Conservation (phyloP, 2,329 filamentous ascomycete genomes). For the Phoma herbarum region DNA sequence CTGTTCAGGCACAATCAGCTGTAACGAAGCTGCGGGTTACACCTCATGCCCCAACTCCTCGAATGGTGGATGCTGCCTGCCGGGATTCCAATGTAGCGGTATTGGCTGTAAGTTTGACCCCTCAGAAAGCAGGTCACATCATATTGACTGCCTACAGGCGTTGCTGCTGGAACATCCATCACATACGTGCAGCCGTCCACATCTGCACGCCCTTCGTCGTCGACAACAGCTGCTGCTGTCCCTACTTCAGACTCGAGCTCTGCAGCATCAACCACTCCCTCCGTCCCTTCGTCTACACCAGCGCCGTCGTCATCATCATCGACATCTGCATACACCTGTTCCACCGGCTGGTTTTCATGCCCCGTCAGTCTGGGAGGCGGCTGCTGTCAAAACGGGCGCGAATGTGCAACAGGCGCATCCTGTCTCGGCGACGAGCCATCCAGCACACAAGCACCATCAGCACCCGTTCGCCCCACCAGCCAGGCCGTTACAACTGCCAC, state of each 20-base stretch:
- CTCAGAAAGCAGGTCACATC: not conserved
- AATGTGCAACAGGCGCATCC: slow-evolving; percentile 52
- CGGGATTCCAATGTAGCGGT: slow-evolving; percentile 73
- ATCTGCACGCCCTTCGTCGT: slow-evolving; percentile 39
- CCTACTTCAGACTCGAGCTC: slow-evolving; percentile 31
- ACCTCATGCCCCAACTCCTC: slow-evolving; percentile 70
- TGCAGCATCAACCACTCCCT: slow-evolving; percentile 20
- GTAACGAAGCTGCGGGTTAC: slow-evolving; percentile 65
- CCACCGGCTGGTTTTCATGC: slow-evolving; percentile 57
- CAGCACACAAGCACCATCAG: slow-evolving; percentile 49
- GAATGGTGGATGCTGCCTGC: slow-evolving; percentile 79
- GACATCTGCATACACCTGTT: slow-evolving; percentile 53
- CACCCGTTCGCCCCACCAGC: slow-evolving; percentile 56
- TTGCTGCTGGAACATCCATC: slow-evolving; percentile 42
- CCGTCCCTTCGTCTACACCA: slow-evolving; percentile 26
- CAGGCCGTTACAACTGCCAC: slow-evolving; percentile 64
- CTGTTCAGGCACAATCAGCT: slow-evolving; percentile 72
- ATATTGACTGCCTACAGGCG: slow-evolving; percentile 32
- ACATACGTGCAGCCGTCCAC: slow-evolving; percentile 44
- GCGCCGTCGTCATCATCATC: slow-evolving; percentile 21
- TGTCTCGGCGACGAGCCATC: slow-evolving; percentile 49
- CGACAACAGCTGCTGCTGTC: slow-evolving; percentile 49
- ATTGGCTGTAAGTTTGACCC: slow-evolving; percentile 69
- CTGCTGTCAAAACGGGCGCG: slow-evolving; percentile 58
- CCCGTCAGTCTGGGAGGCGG: slow-evolving; percentile 58